These are phyloP conservation scores for Aotearoamyces nothofagi DNA, from an alignment of 2,329 filamentous ascomycete genomes.

Conservation along the genomic window DNA sequence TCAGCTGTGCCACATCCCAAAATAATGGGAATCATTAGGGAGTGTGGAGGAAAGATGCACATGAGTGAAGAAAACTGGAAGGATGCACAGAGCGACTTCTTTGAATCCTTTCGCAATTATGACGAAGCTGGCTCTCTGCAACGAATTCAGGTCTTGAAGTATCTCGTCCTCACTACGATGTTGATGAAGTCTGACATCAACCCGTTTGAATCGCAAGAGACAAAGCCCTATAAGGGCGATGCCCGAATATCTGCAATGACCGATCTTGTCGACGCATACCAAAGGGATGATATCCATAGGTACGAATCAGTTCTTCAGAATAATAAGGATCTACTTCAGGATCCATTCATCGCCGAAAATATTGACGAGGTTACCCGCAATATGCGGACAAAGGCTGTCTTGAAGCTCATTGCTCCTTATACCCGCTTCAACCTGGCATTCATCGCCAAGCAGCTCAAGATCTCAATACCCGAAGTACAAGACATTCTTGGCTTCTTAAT, in stretches of 20 bases:
- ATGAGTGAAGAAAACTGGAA: slow-evolving; percentile 99
- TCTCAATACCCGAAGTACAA: slow-evolving; percentile 73
- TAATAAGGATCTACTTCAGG: slow-evolving; percentile 78
- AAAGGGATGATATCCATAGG: slow-evolving; percentile 81
- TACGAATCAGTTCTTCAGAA: slow-evolving; percentile 80
- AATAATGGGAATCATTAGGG: slow-evolving; percentile 97
- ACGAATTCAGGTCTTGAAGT: slow-evolving; percentile 93
- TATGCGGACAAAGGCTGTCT: slow-evolving; percentile 90
- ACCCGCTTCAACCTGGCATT: slow-evolving; percentile 79
- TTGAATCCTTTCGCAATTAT: slow-evolving; percentile 97
- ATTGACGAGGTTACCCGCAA: slow-evolving; percentile 98
- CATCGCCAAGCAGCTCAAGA: slow-evolving; percentile 78
- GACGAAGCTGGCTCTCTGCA: slow-evolving; percentile 95
- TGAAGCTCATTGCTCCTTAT: slow-evolving; percentile 90
- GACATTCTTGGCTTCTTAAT: slow-evolving; percentile 95
- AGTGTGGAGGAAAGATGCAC: slow-evolving; percentile 99
- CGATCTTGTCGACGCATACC: slow-evolving; percentile 89
- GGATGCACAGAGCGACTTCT: slow-evolving; percentile 92
- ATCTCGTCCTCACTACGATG: slow-evolving; percentile 93
- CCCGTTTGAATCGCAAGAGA: slow-evolving; percentile 96
- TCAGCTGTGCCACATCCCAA: slow-evolving; percentile 98
- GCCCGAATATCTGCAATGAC: slow-evolving; percentile 95
- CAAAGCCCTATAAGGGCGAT: slow-evolving; percentile 94
- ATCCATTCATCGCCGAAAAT: slow-evolving; percentile 95
- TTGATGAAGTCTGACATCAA: slow-evolving; percentile 98